phyloP scores from a whole-genome alignment of 2,329 filamentous ascomycete species.

The Shiraia sp. region DNA sequence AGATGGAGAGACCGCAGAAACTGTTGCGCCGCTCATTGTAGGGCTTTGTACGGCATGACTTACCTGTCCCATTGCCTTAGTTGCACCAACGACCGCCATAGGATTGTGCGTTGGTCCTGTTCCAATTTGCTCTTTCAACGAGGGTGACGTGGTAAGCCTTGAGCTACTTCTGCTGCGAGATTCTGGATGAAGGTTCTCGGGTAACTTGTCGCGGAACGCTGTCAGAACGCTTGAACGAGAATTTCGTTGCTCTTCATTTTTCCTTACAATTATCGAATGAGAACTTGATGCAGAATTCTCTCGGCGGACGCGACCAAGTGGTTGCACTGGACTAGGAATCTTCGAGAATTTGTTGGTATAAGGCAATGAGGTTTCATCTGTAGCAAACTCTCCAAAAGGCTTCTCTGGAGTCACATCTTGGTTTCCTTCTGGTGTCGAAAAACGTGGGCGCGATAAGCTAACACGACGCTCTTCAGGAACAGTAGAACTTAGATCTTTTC shows the following conservation, averaged over 20 bases:
- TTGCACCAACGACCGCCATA: constrained; percentile 24
- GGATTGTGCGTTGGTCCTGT: constrained; percentile 24
- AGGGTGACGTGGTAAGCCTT: constrained; percentile 8
- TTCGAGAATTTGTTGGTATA: constrained; percentile 37
- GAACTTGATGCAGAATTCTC: constrained; percentile 46
- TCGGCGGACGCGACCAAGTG: constrained; percentile 40
- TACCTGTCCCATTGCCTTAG: constrained; percentile 14
- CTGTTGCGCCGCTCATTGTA: constrained; percentile 6
- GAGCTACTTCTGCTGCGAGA: constrained; percentile 27
- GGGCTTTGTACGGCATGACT: constrained; percentile 10
- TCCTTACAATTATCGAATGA: constrained; percentile 29
- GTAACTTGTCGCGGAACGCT: constrained; percentile 25
- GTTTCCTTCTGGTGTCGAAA: constrained; percentile 1
- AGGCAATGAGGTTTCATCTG: constrained; percentile 6
- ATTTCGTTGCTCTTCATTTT: constrained; percentile 25
- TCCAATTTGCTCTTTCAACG: constrained; percentile 19
- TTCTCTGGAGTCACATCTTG: neutral
- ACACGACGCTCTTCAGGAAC: constrained; percentile 6
- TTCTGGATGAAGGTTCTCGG: constrained; percentile 11
- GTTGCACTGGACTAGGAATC: constrained; percentile 50
- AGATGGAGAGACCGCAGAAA: constrained; percentile 4
- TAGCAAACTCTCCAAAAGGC: neutral
- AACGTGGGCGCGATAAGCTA: constrained; percentile 9
- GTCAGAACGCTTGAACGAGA: constrained; percentile 39
- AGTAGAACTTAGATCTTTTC: constrained; percentile 11